These are phyloP conservation scores for Tripterygium wilfordii DNA, from an alignment of 177 flowering plant genomes.

Conservation along the genomic window DNA sequence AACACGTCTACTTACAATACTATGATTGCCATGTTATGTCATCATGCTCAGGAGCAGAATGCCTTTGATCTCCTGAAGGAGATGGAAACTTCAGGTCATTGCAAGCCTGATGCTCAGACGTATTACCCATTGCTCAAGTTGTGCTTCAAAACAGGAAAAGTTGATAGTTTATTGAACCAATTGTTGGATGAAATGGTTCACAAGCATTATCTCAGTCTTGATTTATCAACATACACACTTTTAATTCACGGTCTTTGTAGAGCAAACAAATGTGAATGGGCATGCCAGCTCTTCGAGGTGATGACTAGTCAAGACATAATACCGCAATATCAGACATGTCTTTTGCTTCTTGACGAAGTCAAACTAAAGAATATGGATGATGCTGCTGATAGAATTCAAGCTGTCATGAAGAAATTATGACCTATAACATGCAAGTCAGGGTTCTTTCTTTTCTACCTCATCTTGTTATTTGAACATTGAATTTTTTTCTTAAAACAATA, in stretches of 20 bases:
- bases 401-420: constrained; percentile 42
- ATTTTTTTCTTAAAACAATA: no score
- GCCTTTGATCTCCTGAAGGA: constrained; percentile 43
- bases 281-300: constrained; percentile 55
- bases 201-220: constrained; percentile 72
- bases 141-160: constrained; percentile 45
- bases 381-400: constrained; percentile 52
- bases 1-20: constrained; percentile 72
- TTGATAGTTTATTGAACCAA: constrained; percentile 26
- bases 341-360: constrained; percentile 52
- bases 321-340: constrained; percentile 60
- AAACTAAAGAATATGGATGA: constrained; percentile 46
- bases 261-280: constrained; percentile 58
- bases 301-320: constrained; percentile 51
- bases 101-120: constrained; percentile 73
- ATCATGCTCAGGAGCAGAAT: constrained; percentile 32
- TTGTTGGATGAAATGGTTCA: constrained; percentile 59
- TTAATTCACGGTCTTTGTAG: constrained; percentile 70
- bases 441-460: not conserved
- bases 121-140: constrained; percentile 62
- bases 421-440: no score
- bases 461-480: no score
- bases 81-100: constrained; percentile 39
- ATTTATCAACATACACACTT: constrained; percentile 57
- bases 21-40: constrained; percentile 72